Conservation (phyloP, 192 early-diverging fungal species). For the Spinellus fusiger region DNA sequence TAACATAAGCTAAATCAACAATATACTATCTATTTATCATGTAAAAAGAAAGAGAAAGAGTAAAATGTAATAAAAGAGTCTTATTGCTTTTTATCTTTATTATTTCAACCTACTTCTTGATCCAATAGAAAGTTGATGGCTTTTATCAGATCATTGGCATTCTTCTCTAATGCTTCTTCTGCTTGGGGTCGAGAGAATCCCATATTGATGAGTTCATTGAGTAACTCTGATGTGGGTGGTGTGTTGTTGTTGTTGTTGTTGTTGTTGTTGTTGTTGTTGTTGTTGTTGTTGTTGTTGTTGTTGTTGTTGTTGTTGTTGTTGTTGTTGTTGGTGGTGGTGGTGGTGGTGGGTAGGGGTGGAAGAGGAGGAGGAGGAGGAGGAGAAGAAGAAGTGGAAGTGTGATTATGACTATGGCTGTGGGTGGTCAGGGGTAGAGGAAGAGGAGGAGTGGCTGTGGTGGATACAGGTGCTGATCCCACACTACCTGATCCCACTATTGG, state of each 20-base stretch:
- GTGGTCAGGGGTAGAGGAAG: no score
- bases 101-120: conserved; percentile 10
- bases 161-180: conserved; percentile 66
- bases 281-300: conserved; percentile 6
- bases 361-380: conserved; percentile 12
- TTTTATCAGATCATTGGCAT: conserved; percentile 66
- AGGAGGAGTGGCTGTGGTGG: no score
- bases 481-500: no score
- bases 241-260: background rate
- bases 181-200: conserved; percentile 69
- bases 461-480: no score
- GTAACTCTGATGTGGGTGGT: conserved; percentile 7
- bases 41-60: background rate
- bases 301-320: no score
- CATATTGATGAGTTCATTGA: conserved; percentile 55
- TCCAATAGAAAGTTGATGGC: conserved; percentile 78
- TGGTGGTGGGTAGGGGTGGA: conserved; percentile 9
- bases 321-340: conserved; percentile 12
- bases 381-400: no score
- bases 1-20: background rate
- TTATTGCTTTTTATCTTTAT: background rate
- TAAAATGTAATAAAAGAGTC: background rate
- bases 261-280: conserved; percentile 13
- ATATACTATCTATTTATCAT: background rate
- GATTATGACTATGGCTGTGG: no score